phyloP scores from a whole-genome alignment of 2,329 filamentous ascomycete genomes.

The Pseudogymnoascus verrucosus region DNA sequence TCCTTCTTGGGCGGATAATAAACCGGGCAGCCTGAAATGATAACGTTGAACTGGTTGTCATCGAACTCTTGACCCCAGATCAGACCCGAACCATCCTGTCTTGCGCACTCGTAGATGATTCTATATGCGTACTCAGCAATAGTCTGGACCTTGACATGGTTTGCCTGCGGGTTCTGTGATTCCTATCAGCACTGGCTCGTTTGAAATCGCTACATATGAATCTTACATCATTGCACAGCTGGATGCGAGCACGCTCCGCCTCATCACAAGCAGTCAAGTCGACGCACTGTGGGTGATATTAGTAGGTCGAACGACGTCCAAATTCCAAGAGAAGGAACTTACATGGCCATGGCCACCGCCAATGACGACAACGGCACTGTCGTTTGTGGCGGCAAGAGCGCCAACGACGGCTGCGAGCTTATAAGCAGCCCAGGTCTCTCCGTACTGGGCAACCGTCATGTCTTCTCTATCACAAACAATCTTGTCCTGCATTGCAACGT shows the following conservation, averaged over 20 bases:
- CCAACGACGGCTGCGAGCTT: slow-evolving; percentile 6
- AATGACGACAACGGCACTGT: background rate
- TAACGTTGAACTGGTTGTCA: slow-evolving; percentile 3
- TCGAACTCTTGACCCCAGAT: slow-evolving; percentile 8
- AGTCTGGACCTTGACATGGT: background rate
- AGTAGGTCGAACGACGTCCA: background rate
- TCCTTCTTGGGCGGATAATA: background rate
- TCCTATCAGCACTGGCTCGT: background rate
- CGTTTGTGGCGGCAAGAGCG: background rate
- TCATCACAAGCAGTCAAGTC: slow-evolving; percentile 9
- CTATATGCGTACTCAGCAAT: slow-evolving; percentile 7
- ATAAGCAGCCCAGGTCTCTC: slow-evolving; percentile 8
- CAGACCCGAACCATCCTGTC: slow-evolving; percentile 8
- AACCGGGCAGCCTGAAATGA: background rate
- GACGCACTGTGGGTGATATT: background rate
- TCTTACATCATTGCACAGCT: slow-evolving; percentile 3
- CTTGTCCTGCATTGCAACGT: background rate
- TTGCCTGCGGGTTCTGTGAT: background rate
- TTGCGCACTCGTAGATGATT: slow-evolving; percentile 9
- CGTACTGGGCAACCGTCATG: background rate
- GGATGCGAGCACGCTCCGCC: slow-evolving; percentile 2
- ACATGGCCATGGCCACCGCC: slow-evolving; percentile 2
- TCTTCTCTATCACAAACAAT: slow-evolving; percentile 5
- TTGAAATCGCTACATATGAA: background rate
- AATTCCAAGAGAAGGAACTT: background rate